Percentiles rank a stretch among this genome's conserved stretches.
Conservation (phyloP, 2,329 filamentous ascomycete species). For the Penicillium freii region DNA sequence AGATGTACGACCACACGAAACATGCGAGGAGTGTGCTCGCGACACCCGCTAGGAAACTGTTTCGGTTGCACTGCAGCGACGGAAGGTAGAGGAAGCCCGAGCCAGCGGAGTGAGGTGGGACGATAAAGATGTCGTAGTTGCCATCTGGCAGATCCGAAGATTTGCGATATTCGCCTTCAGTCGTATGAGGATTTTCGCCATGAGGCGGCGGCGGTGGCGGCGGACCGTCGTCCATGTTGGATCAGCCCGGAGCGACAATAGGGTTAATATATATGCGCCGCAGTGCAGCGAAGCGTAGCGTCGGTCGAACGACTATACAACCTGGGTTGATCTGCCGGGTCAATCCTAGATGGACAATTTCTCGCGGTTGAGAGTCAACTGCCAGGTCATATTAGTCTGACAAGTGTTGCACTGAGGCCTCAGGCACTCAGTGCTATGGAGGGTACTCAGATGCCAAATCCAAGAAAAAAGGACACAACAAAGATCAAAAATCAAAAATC, state of each 20-base stretch:
- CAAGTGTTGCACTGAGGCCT: constrained; percentile 33
- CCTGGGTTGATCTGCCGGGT: constrained; percentile 9
- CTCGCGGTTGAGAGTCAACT: constrained; percentile 16
- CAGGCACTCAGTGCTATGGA: constrained; percentile 31
- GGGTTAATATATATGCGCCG: constrained; percentile 8
- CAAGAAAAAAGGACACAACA: background rate
- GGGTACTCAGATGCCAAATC: constrained; percentile 10
- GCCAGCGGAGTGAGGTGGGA: constrained; percentile 86
- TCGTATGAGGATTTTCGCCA: constrained; percentile 70
- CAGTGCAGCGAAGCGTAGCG: constrained; percentile 5
- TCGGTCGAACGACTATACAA: background rate
- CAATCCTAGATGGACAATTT: constrained; percentile 19
- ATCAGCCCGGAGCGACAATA: background rate
- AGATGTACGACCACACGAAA: constrained; percentile 68
- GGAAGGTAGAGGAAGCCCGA: constrained; percentile 93
- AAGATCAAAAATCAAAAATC: background rate
- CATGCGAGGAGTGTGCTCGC: constrained; percentile 71
- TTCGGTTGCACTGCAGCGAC: constrained; percentile 77
- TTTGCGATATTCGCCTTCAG: constrained; percentile 51
- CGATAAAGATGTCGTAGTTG: constrained; percentile 96
- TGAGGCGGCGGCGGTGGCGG: constrained; percentile 82
- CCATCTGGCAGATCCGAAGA: constrained; percentile 70
- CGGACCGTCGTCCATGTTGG: constrained; percentile 44
- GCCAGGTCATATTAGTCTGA: constrained; percentile 33
- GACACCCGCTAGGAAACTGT: constrained; percentile 88